Evolutionary conservation across 345 rosid species (phyloP).

Genomic region (Carallia pectinifolia): DNA sequence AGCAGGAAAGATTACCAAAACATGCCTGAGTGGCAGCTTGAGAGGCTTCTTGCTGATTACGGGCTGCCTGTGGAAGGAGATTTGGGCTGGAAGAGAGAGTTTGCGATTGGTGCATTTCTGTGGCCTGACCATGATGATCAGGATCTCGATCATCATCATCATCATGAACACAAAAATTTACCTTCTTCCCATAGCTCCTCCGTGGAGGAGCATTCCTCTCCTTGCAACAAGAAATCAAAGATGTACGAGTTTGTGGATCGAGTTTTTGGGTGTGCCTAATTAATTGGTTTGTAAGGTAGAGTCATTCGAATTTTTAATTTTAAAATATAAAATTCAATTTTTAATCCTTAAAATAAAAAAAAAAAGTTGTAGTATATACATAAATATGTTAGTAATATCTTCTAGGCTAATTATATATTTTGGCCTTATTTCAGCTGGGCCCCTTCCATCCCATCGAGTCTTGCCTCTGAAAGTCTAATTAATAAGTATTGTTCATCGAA

Average conservation of each 20-base stretch:
- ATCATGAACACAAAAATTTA: background rate
- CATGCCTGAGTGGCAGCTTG: slow-evolving; percentile 64
- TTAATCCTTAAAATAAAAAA: no score
- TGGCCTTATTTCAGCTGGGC: no score
- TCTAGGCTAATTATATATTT: no score
- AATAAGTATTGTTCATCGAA: no score
- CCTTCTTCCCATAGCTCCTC: background rate
- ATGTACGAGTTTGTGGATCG: background rate
- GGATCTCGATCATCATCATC: no score
- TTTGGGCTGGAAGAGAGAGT: slow-evolving; percentile 42
- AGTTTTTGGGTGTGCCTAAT: background rate
- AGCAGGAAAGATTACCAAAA: slow-evolving; percentile 45
- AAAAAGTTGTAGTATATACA: background rate
- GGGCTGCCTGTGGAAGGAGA: slow-evolving; percentile 42
- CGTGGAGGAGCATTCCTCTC: background rate
- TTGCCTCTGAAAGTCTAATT: no score
- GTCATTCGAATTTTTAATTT: no score
- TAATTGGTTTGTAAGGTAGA: background rate
- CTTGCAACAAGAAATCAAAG: background rate
- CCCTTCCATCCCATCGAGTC: no score
- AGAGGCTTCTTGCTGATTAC: slow-evolving; percentile 48
- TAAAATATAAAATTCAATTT: no score
- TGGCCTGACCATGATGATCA: slow-evolving; percentile 30
- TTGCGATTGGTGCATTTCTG: slow-evolving; percentile 58
- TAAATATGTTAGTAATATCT: no score